These are phyloP conservation scores for Tetrahymena borealis DNA, from an alignment of 73 alveolate species.

Conservation along the genomic window DNA sequence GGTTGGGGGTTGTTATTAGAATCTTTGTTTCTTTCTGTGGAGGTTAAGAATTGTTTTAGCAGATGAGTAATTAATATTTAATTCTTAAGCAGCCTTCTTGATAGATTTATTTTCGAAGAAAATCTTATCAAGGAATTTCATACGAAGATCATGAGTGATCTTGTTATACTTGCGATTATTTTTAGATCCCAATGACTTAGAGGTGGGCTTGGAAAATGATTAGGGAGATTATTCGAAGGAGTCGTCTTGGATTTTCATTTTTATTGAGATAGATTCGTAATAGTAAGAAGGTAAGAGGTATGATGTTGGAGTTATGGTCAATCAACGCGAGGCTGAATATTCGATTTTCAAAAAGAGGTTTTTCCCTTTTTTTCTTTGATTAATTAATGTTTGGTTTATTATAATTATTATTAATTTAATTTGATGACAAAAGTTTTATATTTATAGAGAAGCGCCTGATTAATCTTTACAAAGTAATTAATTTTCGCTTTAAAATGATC, in stretches of 20 bases:
- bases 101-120: background rate
- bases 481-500: background rate
- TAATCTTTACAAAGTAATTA: background rate
- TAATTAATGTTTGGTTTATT: background rate
- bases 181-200: background rate
- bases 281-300: background rate
- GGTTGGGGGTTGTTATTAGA: background rate
- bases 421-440: background rate
- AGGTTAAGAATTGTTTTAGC: background rate
- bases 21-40: background rate
- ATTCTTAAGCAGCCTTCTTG: background rate
- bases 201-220: background rate
- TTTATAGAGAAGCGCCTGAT: background rate
- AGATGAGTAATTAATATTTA: background rate
- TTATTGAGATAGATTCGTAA: no score
- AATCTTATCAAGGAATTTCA: background rate
- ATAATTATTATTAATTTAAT: background rate
- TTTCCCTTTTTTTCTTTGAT: background rate
- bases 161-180: background rate
- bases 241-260: background rate
- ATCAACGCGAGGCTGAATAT: slow-evolving; percentile 2
- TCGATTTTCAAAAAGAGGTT: background rate
- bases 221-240: background rate
- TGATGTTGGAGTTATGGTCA: background rate
- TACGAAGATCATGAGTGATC: background rate